Base-by-base conservation (phyloP, 257 asterid genomes). In the Pogostemon cablin region DNA sequence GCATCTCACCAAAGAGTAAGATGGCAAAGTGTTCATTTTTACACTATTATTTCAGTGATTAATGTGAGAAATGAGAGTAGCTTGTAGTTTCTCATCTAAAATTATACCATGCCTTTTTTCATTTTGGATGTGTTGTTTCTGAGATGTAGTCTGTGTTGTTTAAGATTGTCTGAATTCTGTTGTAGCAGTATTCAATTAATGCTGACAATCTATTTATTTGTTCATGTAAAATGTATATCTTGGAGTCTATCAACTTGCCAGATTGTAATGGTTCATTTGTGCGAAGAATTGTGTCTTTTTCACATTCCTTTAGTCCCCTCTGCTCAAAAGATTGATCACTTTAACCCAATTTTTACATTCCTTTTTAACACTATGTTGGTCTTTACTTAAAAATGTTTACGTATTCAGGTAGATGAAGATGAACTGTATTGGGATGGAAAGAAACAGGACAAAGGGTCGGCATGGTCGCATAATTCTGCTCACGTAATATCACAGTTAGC, bases 351-450 rank as follows among this genome's bases (percentile, higher is more conserved):
- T 15, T 54, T 49, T 11, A 5, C 52, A 38, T 39, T 37, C 6
- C 6, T 4, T 53, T 39, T 52, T 35, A 11, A 25, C 1, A 6
- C 46, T 10, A 9, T 42, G 7, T 66, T 66, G 48, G 34, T 81
- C 68, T 46, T 58, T 70, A 59, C 79, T 85, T 58, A 82, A 74
- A 67, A 74, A 67, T 35, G 70, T 67, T 68, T 67, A 5, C 66
- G 47, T 78, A 61, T 78, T 67, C 87, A 93, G 96, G 97, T 85
- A 76, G 96, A 85, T 78, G 98, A 86, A 83, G 90, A 90, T 75
- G 95, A 86, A 72, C 75, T 80, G 62, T 81, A 71, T 76, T 82
- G 93, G 90, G 74, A 77, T 53, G 81, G 82, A 69, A 86, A 83
- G 78, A 83, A 77, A 81, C 85, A 75, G 12, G 84, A 80, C 67